Evolutionary conservation across 2,329 filamentous ascomycete genomes (phyloP).

Genomic region (Talaromyces marneffei): DNA sequence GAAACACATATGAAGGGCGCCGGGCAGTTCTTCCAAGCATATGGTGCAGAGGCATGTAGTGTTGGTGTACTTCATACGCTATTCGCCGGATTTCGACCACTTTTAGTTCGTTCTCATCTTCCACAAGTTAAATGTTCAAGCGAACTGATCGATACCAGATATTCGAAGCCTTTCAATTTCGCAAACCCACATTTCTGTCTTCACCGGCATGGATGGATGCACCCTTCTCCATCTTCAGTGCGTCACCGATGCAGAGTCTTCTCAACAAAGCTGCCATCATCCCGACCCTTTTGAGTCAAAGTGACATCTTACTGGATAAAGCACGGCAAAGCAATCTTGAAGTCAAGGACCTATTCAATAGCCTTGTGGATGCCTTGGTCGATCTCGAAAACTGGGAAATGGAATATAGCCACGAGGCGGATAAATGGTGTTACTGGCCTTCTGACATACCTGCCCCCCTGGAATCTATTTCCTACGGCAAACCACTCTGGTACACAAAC

Average conservation of each 20-base stretch:
- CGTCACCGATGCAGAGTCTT: conserved; percentile 31
- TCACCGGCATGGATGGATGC: conserved; percentile 24
- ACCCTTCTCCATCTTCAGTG: conserved; percentile 25
- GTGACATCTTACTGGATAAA: conserved; percentile 16
- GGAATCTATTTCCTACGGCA: background rate
- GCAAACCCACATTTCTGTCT: conserved; percentile 29
- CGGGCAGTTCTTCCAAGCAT: conserved; percentile 29
- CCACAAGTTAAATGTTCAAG: background rate
- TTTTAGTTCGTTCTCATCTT: conserved; percentile 27
- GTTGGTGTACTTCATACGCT: conserved; percentile 33
- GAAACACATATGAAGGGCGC: conserved; percentile 34
- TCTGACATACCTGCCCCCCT: background rate
- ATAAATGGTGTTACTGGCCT: background rate
- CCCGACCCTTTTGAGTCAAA: conserved; percentile 24
- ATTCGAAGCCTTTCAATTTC: conserved; percentile 25
- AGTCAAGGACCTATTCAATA: background rate
- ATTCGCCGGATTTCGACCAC: conserved; percentile 38
- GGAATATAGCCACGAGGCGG: background rate
- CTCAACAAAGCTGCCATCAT: conserved; percentile 26
- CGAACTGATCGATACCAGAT: conserved; percentile 20
- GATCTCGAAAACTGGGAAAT: background rate
- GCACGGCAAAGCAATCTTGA: background rate
- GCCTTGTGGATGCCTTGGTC: background rate
- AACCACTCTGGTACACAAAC: conserved; percentile 27
- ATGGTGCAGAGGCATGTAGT: conserved; percentile 26